phyloP scores from a whole-genome alignment of 2,329 filamentous ascomycete genomes.

The Colletotrichum spinosum region DNA sequence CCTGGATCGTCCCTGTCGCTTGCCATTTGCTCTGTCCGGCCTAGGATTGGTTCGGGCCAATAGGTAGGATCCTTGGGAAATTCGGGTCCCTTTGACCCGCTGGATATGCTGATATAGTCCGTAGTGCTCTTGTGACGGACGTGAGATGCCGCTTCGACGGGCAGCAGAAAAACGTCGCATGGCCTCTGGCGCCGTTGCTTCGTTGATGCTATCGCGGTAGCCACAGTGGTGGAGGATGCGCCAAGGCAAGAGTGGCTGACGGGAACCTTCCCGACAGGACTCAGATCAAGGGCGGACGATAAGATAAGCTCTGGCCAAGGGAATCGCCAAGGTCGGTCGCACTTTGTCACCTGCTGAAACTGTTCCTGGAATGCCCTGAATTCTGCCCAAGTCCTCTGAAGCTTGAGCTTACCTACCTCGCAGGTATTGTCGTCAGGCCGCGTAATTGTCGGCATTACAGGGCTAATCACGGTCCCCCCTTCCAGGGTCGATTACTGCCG shows the following conservation, averaged over 20 bases:
- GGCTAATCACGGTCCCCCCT: neutral
- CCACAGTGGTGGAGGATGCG: neutral
- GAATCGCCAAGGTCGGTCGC: neutral
- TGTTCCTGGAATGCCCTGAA: slow-evolving; percentile 10
- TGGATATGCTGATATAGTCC: no score
- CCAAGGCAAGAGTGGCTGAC: neutral
- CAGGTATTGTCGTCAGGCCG: neutral
- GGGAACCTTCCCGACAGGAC: neutral
- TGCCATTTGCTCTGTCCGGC: neutral
- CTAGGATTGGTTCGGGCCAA: neutral
- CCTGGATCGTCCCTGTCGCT: neutral
- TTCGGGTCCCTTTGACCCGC: neutral
- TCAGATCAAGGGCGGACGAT: neutral
- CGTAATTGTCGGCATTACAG: neutral
- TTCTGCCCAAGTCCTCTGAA: neutral
- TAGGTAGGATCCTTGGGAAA: neutral
- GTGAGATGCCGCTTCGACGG: no score
- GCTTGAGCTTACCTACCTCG: neutral
- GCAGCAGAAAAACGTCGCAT: no score
- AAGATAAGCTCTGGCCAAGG: slow-evolving; percentile 20
- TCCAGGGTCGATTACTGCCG: neutral
- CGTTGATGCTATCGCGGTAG: no score
- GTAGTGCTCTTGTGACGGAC: no score
- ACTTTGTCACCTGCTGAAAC: slow-evolving; percentile 6
- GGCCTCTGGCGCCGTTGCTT: no score